Conservation (phyloP, 768 basidiomycete species). For the Suillus plorans region DNA sequence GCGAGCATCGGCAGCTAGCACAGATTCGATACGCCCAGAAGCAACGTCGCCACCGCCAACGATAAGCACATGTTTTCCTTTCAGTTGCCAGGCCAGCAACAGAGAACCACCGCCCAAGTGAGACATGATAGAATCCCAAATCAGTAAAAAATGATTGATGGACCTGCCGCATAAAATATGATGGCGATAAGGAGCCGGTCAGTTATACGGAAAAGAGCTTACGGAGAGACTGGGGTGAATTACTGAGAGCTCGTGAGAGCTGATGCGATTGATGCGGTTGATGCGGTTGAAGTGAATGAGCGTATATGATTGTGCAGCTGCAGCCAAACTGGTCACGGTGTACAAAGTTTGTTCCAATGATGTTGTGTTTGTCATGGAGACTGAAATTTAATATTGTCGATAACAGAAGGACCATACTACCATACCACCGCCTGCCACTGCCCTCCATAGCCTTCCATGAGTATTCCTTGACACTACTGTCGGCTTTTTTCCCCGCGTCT, state of each 20-base stretch:
- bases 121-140: background rate
- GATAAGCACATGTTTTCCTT: slow-evolving; percentile 78
- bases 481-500: background rate
- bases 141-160: slow-evolving; percentile 2
- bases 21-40: slow-evolving; percentile 80
- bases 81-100: slow-evolving; percentile 92
- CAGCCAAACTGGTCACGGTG: background rate
- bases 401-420: background rate
- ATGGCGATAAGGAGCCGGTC: background rate
- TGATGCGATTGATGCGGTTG: background rate
- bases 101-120: slow-evolving; percentile 64
- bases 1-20: slow-evolving; percentile 76
- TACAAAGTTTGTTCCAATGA: background rate
- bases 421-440: background rate
- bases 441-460: background rate
- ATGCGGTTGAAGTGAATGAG: background rate
- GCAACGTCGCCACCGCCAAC: slow-evolving; percentile 95
- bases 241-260: background rate
- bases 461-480: background rate
- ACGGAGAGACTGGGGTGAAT: background rate
- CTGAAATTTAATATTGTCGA: background rate
- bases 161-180: background rate
- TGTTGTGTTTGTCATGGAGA: slow-evolving; percentile 22
- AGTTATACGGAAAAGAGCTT: background rate
- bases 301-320: background rate